These are phyloP conservation scores for Ceratobasidium sp. DNA, from an alignment of 1,284 basidiomycete species.

Conservation along the genomic window DNA sequence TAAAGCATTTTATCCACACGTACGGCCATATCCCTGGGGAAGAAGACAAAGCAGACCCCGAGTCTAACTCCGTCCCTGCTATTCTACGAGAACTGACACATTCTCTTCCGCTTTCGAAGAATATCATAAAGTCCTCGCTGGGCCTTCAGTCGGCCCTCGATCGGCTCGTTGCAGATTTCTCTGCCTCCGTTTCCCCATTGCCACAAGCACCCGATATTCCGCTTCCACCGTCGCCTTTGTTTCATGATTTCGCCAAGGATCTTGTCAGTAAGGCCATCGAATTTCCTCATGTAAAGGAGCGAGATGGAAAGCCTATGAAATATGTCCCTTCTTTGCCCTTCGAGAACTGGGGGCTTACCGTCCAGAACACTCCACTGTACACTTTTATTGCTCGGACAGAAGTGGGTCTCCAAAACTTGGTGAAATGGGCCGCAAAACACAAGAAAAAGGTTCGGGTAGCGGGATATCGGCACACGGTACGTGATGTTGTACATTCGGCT, in stretches of 20 bases:
- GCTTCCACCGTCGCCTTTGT: constrained; percentile 16
- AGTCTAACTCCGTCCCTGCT: background rate
- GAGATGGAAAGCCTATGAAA: constrained; percentile 21
- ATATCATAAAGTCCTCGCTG: background rate
- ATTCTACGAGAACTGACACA: background rate
- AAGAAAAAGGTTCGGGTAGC: constrained; percentile 39
- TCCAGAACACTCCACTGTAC: constrained; percentile 32
- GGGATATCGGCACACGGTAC: constrained; percentile 40
- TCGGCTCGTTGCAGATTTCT: background rate
- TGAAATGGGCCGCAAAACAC: constrained; percentile 36
- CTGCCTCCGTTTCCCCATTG: background rate
- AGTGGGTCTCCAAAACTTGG: constrained; percentile 34
- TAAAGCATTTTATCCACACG: background rate
- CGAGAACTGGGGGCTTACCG: constrained; percentile 41
- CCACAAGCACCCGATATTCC: background rate
- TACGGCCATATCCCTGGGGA: background rate
- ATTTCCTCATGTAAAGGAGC: background rate
- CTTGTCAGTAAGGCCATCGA: background rate
- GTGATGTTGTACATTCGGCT: background rate
- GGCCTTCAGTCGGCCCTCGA: background rate
- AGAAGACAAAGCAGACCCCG: background rate
- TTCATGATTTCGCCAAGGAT: background rate
- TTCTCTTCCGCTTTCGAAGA: background rate
- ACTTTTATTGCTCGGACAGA: constrained; percentile 40
- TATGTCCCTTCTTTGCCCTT: constrained; percentile 11